These are phyloP conservation scores for Rhizophagus sp. DNA, from an alignment of 192 early-diverging fungal genomes.

Conservation along the genomic window DNA sequence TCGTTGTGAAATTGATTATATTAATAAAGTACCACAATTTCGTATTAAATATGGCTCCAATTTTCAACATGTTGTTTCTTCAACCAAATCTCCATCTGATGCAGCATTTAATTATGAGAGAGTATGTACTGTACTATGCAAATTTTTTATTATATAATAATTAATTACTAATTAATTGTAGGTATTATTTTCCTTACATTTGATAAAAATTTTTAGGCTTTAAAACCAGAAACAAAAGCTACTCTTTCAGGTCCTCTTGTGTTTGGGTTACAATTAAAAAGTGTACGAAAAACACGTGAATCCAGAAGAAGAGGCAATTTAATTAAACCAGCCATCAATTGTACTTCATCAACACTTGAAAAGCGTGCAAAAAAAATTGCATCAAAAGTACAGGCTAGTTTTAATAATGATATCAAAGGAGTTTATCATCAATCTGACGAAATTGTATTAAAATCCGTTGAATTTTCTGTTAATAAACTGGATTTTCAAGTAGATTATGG, in stretches of 20 bases:
- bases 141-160: not conserved
- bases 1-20: conserved; percentile 5
- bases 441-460: not conserved
- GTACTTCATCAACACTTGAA: conserved; percentile 7
- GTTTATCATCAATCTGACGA: conserved; percentile 11
- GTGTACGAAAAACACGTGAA: not conserved
- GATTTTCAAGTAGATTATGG: not conserved
- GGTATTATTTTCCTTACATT: too few relatives aligned
- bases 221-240: not conserved
- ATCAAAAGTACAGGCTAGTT: not conserved
- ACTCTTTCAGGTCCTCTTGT: not conserved
- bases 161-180: too few relatives aligned
- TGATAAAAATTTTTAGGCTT: not conserved
- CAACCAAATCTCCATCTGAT: not conserved
- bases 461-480: conserved; percentile 3
- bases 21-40: not conserved
- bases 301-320: not conserved
- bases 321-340: conserved; percentile 11
- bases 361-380: conserved; percentile 9
- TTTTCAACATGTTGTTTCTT: not conserved
- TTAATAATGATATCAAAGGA: not conserved
- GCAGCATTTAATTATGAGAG: not conserved
- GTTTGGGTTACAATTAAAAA: not conserved
- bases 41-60: not conserved
- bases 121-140: not conserved